Base-by-base conservation (phyloP, 2,329 filamentous ascomycete genomes). In the Penicillium janthinellum region DNA sequence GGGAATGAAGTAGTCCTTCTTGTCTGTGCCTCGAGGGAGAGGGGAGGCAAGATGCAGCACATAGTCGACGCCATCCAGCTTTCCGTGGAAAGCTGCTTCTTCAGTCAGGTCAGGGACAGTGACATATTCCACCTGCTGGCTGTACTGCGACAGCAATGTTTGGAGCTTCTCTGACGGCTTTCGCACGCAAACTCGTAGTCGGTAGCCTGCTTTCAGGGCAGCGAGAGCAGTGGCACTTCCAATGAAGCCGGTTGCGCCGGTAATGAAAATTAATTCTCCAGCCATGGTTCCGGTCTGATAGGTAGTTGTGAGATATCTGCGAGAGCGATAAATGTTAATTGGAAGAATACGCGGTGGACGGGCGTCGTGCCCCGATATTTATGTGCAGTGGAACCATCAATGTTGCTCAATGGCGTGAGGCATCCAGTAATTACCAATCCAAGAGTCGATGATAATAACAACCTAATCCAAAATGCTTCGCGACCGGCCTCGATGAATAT, bases 221-320 rank as follows among this genome's bases (percentile, higher is more conserved):
- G 38, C 42, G 2, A 45, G 45, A n/a, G 61, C 57, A 7, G 62
- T 55, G 4, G 60, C 47, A 7, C 60, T 57, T n/a, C 67, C 67
- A 41, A 70, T 67, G 54, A 70, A 70, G 37, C 65, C 68, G 11
- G 64, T 69, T 4, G 64, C 60, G 17, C 67, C 68, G 35, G 68
- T 69, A 31, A 70, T 62, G 22, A 70, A 66, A 17, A 68, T 17
- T 6, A 47, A 15, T 10, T 47, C 12, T n/a, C 44, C 44, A 5
- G 44, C n/a, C 44, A 47, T 47, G 44, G 15, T 47, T 15, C 2
- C 25, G 28, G 22, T 7, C 12, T 45, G 31, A 31, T 10, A 28
- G 25, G 25, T 28, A 10, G 7, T 31, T 31, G 17, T 28, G 5
- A 10, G 15, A n/a, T 31, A 10, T 47, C 6, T 47, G 22, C 2